A percentile compares a stretch with the other conserved stretches of the same genome.
Evolutionary conservation across 2,329 filamentous ascomycete genomes (phyloP).

Genomic region (Sporothrix dimorphospora): DNA sequence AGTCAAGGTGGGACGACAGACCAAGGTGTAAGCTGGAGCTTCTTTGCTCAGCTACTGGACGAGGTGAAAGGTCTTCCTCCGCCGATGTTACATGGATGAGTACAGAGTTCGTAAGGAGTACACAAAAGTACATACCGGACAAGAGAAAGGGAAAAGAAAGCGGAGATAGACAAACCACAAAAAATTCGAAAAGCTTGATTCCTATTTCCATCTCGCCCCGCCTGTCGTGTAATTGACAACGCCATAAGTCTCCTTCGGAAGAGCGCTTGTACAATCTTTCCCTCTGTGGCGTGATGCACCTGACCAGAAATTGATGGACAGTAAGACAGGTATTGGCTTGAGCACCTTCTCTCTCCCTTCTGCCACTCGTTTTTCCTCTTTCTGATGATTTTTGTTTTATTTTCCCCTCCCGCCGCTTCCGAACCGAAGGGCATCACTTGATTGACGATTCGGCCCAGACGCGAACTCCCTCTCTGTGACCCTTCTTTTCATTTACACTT

Average conservation of each 20-base stretch:
- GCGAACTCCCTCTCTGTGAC: not conserved
- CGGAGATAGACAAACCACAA: no score
- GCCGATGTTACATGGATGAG: conserved; percentile 7
- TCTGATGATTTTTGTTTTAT: not conserved
- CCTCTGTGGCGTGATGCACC: conserved; percentile 3
- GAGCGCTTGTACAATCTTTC: not conserved
- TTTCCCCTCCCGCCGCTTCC: conserved; percentile 1
- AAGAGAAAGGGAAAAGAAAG: not conserved
- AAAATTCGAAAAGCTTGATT: not conserved
- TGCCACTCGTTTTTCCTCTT: not conserved
- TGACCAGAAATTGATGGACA: not conserved
- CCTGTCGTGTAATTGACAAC: not conserved
- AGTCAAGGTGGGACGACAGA: not conserved
- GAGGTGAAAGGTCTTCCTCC: not conserved
- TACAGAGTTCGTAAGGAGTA: not conserved
- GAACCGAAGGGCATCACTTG: not conserved
- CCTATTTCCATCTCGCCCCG: not conserved
- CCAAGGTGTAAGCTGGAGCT: not conserved
- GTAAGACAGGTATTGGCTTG: no score
- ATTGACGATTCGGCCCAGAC: not conserved
- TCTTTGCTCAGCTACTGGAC: not conserved
- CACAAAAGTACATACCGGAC: not conserved
- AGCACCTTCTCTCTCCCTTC: no score
- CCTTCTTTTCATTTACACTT: not conserved
- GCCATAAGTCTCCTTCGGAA: not conserved